A percentile compares a stretch with the other conserved stretches of the same genome.
phyloP scores from a whole-genome alignment of 1,284 basidiomycete genomes.

The Cryptococcus sp. region DNA sequence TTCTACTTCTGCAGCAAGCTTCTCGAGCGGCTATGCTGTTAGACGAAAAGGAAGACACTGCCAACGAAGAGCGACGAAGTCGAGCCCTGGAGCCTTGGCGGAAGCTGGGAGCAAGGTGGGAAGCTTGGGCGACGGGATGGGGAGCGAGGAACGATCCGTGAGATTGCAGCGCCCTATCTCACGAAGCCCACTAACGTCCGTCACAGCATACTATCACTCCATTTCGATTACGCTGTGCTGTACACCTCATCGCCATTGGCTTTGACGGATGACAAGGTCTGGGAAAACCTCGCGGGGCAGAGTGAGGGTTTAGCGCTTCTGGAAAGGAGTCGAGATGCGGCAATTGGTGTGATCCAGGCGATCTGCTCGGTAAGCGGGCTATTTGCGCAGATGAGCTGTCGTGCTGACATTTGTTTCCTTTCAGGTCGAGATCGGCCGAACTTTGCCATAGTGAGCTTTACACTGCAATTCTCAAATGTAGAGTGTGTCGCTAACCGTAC shows the following conservation, averaged over 20 bases:
- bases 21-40: slow-evolving; percentile 5
- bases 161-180: slow-evolving; percentile 10
- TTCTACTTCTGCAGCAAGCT: slow-evolving; percentile 12
- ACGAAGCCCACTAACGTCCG: background rate
- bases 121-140: slow-evolving; percentile 44
- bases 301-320: slow-evolving; percentile 45
- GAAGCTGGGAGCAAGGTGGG: slow-evolving; percentile 32
- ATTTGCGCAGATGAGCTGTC: background rate
- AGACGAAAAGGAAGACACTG: slow-evolving; percentile 8
- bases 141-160: slow-evolving; percentile 36
- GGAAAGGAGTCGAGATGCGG: slow-evolving; percentile 47
- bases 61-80: slow-evolving; percentile 10
- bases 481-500: background rate
- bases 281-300: slow-evolving; percentile 39
- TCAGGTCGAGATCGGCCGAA: slow-evolving; percentile 48
- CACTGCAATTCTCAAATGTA: background rate
- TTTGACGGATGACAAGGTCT: slow-evolving; percentile 33
- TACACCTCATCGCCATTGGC: slow-evolving; percentile 45
- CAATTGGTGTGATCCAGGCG: slow-evolving; percentile 44
- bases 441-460: slow-evolving; percentile 42
- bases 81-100: slow-evolving; percentile 37
- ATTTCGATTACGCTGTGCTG: slow-evolving; percentile 49
- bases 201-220: slow-evolving; percentile 43
- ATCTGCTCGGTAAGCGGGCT: slow-evolving; percentile 39
- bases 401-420: slow-evolving; percentile 2